A percentile compares a stretch with the other conserved stretches of the same genome.
phyloP scores from a whole-genome alignment of 1,284 basidiomycete species.

The Ceratobasidium theobromae region DNA sequence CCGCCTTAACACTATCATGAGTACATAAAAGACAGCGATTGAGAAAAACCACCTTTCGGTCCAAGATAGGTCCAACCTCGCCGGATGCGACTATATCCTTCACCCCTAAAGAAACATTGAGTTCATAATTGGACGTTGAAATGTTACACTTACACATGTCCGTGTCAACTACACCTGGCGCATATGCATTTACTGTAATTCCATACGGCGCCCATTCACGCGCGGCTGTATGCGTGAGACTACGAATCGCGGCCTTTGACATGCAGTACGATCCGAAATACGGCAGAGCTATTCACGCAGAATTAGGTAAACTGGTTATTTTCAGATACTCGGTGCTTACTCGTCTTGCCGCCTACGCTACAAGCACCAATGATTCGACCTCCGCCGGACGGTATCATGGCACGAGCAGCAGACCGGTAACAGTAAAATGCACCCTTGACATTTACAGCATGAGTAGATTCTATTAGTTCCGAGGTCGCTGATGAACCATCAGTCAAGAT shows the following conservation, averaged over 20 bases:
- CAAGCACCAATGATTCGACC: conserved; percentile 24
- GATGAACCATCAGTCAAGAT: background rate
- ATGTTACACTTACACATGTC: conserved; percentile 6
- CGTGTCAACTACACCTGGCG: conserved; percentile 13
- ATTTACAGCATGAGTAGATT: background rate
- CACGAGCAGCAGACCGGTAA: conserved; percentile 15
- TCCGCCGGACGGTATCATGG: conserved; percentile 8
- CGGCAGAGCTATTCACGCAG: background rate
- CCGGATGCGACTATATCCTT: background rate
- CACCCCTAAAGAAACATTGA: background rate
- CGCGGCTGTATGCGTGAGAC: conserved; percentile 1
- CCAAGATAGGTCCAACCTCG: background rate
- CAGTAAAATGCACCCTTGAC: background rate
- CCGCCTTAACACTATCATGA: background rate
- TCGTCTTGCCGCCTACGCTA: background rate
- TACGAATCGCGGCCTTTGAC: conserved; percentile 1
- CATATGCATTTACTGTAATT: conserved; percentile 26
- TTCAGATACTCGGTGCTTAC: background rate
- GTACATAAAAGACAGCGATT: background rate
- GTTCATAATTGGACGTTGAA: background rate
- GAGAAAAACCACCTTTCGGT: background rate
- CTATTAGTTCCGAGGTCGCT: background rate
- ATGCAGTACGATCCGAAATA: background rate
- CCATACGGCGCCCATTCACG: conserved; percentile 5
- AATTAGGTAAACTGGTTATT: background rate